These are phyloP conservation scores for Rutstroemia sydowiana DNA, from an alignment of 2,329 filamentous ascomycete genomes.

Conservation along the genomic window DNA sequence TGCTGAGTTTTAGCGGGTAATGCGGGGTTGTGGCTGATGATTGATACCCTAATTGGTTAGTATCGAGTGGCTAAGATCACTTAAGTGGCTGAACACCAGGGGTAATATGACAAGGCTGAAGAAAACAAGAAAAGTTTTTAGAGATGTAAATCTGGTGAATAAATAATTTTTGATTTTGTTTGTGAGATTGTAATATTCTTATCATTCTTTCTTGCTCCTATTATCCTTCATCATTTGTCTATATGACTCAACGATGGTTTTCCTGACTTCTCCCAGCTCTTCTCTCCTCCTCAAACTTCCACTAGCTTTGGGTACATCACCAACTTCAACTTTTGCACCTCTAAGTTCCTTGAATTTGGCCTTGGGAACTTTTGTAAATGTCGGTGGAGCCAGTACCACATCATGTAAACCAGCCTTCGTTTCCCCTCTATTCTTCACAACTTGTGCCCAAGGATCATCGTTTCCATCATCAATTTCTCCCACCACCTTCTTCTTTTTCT, in stretches of 20 bases:
- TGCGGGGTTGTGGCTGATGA: not conserved
- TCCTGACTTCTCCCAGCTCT: conserved; percentile 61
- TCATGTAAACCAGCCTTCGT: conserved; percentile 31
- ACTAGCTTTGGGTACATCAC: conserved; percentile 59
- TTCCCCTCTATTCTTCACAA: conserved; percentile 26
- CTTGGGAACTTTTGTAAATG: conserved; percentile 26
- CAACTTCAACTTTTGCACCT: conserved; percentile 59
- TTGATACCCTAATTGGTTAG: too few species aligned
- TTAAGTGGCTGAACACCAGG: not conserved
- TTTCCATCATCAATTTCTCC: conserved; percentile 33
- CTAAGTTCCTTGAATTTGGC: conserved; percentile 37
- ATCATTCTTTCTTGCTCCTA: conserved; percentile 1
- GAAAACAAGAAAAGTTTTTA: not conserved
- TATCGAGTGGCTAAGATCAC: not conserved
- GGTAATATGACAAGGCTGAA: not conserved
- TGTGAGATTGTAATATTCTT: not conserved
- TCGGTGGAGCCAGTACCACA: conserved; percentile 29
- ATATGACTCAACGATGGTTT: conserved; percentile 67
- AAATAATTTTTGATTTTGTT: not conserved
- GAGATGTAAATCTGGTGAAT: not conserved
- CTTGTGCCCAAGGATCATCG: conserved; percentile 30
- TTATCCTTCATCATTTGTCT: conserved; percentile 58
- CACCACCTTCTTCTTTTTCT: conserved; percentile 34
- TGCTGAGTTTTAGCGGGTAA: not conserved
- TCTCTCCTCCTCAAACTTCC: conserved; percentile 67